Conservation (phyloP, 2,329 filamentous ascomycete species). For the Cyphellophora attinorum region DNA sequence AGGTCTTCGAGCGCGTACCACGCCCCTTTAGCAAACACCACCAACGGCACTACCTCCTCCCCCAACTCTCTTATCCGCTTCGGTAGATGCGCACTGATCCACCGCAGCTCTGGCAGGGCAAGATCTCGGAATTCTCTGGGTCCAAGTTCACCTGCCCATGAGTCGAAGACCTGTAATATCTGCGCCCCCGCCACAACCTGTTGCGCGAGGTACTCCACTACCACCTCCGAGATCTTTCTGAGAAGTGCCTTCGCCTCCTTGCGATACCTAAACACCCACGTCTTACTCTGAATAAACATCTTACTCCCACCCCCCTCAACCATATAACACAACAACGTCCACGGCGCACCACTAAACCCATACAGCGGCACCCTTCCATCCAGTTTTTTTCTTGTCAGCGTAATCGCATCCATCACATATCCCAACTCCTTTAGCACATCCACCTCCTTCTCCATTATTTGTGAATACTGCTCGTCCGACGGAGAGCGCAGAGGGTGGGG, state of each 20-base stretch:
- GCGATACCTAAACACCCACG: conserved; percentile 87
- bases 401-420: conserved; percentile 95
- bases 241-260: conserved; percentile 71
- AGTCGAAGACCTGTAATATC: conserved; percentile 95
- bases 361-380: conserved; percentile 83
- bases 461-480: conserved; percentile 70
- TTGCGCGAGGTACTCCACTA: conserved; percentile 84
- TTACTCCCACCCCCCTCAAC: conserved; percentile 95
- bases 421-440: conserved; percentile 75
- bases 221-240: conserved; percentile 86
- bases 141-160: conserved; percentile 90
- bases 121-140: conserved; percentile 76
- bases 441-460: conserved; percentile 68
- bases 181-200: conserved; percentile 92
- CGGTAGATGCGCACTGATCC: conserved; percentile 76
- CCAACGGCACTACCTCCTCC: conserved; percentile 81
- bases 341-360: conserved; percentile 93
- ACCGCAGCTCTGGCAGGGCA: conserved; percentile 72
- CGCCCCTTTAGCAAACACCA: conserved; percentile 93
- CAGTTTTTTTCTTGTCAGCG: conserved; percentile 78
- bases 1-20: conserved; percentile 88
- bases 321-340: conserved; percentile 98
- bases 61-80: conserved; percentile 62
- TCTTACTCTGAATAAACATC: conserved; percentile 88
- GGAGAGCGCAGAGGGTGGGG: conserved; percentile 73